Base-by-base conservation (phyloP, 345 rosid species). In the Eucalyptus regnans region DNA sequence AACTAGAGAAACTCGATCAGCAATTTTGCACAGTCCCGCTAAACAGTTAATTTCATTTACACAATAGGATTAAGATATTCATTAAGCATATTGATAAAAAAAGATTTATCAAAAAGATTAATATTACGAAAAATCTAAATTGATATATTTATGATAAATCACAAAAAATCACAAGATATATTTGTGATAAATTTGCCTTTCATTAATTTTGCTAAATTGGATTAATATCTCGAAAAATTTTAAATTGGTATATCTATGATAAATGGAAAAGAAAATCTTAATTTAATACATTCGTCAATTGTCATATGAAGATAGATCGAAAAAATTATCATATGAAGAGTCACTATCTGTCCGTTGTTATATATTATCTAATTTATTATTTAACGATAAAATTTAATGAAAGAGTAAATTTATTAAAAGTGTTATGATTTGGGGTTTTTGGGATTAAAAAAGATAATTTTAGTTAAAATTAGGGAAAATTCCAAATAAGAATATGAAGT, bases 241-340 rank as follows among this genome's bases (percentile, higher is more conserved):
- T 56, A 23, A 56, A 56, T 9, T 56, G 4, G 1, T 9, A 23
- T 1, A 56, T 56, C 0, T 25, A 1, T 56, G 0, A 56, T 52
- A 52, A 52, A 1, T 52, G 2, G 20, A 52, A 52, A 52, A 2
- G 3, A 20, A 52, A 52, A 52, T 52, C 0, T 52, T 20, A 0
- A 52, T 20, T 52, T 1, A 52, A 52, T 52, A 52, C 0, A 52
- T 1, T 18, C 1, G 1, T 52, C 1, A 7, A 3, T 0, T 1
- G 0, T 8, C 4, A 52, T 18, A 7, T 52, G 2, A 52, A 52
- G 4, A 7, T 52, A 0, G 9, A 18, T 9, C 0, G 18, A 52
- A 52, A 18, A 52, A 52, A 52, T 0, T 52, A 2, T 52, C 0
- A 56, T 56, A 52, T 18, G 8, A 52, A 52, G 7, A 52, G 23